phyloP scores from a whole-genome alignment of 2,329 filamentous ascomycete genomes.

The Xylariaceae sp. region DNA sequence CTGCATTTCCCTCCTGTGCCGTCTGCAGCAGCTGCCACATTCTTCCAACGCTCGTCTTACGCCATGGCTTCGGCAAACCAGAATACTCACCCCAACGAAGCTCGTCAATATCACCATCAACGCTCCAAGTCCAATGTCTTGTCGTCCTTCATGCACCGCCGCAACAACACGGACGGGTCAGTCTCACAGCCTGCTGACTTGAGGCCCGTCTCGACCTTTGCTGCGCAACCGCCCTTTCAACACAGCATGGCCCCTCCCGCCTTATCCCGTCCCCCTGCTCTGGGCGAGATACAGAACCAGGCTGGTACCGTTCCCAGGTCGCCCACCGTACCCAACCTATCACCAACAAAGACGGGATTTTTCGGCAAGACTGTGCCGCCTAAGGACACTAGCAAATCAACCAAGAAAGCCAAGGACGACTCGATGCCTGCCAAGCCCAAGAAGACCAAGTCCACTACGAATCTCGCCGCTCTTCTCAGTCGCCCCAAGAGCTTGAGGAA shows the following conservation, averaged over 20 bases:
- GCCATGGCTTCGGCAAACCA: conserved; percentile 27
- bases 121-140: conserved; percentile 48
- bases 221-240: conserved; percentile 21
- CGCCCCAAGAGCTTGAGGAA: conserved; percentile 71
- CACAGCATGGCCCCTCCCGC: conserved; percentile 30
- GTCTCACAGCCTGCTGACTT: conserved; percentile 29
- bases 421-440: conserved; percentile 59
- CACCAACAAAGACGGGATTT: conserved; percentile 27
- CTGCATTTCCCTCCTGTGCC: conserved; percentile 11
- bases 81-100: conserved; percentile 15
- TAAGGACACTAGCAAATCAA: conserved; percentile 36
- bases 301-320: conserved; percentile 24
- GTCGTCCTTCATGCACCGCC: conserved; percentile 47
- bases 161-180: conserved; percentile 43
- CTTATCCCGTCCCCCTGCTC: conserved; percentile 41
- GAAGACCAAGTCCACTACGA: conserved; percentile 80
- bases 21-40: conserved; percentile 7
- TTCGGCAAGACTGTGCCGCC: conserved; percentile 37
- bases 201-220: conserved; percentile 19
- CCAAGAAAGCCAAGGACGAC: conserved; percentile 36
- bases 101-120: conserved; percentile 30
- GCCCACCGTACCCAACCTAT: conserved; percentile 23
- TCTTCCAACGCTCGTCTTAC: not conserved
- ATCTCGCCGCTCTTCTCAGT: conserved; percentile 71
- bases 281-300: conserved; percentile 57